Evolutionary conservation across 2,329 filamentous ascomycete species (phyloP).

Genomic region (Penicillium sp.): DNA sequence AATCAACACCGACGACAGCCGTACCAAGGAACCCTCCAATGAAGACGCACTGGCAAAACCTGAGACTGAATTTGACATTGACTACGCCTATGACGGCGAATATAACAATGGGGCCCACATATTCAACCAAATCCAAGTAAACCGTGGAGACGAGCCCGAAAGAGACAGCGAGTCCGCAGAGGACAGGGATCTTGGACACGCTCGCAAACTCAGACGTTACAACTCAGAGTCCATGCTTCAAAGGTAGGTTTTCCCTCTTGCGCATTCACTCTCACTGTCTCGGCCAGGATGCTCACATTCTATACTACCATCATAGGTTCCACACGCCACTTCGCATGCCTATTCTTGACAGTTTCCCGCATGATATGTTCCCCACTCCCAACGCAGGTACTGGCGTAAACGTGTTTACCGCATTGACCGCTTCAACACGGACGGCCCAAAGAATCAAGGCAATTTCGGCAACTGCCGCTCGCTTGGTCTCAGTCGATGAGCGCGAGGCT

Average conservation of each 20-base stretch:
- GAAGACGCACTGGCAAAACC: slow-evolving; percentile 19
- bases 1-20: slow-evolving; percentile 18
- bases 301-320: slow-evolving; percentile 29
- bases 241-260: slow-evolving; percentile 25
- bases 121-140: slow-evolving; percentile 39
- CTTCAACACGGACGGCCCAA: slow-evolving; percentile 69
- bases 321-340: slow-evolving; percentile 63
- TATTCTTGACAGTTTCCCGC: slow-evolving; percentile 78
- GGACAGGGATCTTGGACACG: slow-evolving; percentile 26
- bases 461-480: slow-evolving; percentile 61
- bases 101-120: slow-evolving; percentile 28
- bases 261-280: slow-evolving; percentile 9
- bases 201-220: slow-evolving; percentile 33
- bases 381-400: slow-evolving; percentile 47
- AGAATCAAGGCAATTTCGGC: slow-evolving; percentile 66
- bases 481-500: slow-evolving; percentile 76
- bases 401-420: slow-evolving; percentile 62
- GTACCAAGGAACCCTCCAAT: slow-evolving; percentile 3
- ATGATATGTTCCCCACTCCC: slow-evolving; percentile 60
- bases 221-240: slow-evolving; percentile 37
- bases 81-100: slow-evolving; percentile 38
- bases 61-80: slow-evolving; percentile 37
- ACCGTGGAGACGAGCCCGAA: slow-evolving; percentile 26
- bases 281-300: background rate
- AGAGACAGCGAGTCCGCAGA: slow-evolving; percentile 13